Conservation (phyloP, 2,329 filamentous ascomycete genomes). For the Hypoxylon sp. region DNA sequence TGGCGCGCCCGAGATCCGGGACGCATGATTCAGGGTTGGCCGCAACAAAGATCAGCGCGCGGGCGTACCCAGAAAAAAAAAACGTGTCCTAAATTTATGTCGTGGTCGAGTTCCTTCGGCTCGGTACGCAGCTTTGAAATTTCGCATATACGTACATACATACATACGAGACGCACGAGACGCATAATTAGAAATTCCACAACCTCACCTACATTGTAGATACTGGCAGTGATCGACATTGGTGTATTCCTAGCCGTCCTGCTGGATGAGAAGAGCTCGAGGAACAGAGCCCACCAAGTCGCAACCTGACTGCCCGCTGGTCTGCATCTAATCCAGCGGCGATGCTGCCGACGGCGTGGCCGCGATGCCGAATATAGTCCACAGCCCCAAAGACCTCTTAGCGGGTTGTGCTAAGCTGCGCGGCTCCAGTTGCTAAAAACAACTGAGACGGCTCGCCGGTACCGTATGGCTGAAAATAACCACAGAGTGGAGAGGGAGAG, state of each 20-base stretch:
- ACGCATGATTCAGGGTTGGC: slow-evolving; percentile 17
- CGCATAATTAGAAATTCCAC: background rate
- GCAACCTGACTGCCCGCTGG: background rate
- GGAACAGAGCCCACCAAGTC: slow-evolving; percentile 10
- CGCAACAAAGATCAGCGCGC: slow-evolving; percentile 7
- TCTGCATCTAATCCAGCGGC: no score
- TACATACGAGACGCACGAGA: no score
- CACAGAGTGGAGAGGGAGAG: slow-evolving; percentile 14
- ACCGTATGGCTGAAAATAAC: background rate
- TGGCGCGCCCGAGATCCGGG: slow-evolving; percentile 12
- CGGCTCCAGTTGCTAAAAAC: slow-evolving; percentile 23
- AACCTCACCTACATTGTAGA: no score
- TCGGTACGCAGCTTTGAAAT: background rate
- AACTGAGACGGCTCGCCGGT: slow-evolving; percentile 27
- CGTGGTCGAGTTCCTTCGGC: slow-evolving; percentile 2
- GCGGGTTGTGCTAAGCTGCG: no score
- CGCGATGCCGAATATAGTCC: background rate
- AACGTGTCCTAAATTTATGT: slow-evolving; percentile 2
- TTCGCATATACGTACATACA: background rate
- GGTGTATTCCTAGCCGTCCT: slow-evolving; percentile 8
- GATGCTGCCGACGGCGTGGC: no score
- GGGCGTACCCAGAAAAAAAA: no score
- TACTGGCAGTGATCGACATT: slow-evolving; percentile 7
- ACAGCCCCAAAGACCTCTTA: slow-evolving; percentile 16
- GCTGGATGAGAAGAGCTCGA: no score